Evolutionary conservation across 768 basidiomycete species (phyloP).

Genomic region (Russula sp.): DNA sequence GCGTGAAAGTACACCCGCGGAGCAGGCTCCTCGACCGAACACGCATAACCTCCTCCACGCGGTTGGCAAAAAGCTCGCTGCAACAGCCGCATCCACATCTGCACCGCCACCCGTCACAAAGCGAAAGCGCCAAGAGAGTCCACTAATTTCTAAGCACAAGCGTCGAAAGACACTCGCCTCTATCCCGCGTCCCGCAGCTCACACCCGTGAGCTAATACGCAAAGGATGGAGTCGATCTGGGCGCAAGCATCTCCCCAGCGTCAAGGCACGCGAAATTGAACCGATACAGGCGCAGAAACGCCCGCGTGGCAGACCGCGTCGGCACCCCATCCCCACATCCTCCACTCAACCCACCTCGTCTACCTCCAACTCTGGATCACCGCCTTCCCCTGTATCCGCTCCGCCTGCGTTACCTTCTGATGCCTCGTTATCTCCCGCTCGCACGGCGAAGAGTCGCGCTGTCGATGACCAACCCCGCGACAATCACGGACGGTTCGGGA

Average conservation of each 20-base stretch:
- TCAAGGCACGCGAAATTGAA: constrained; percentile 37
- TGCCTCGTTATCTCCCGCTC: constrained; percentile 21
- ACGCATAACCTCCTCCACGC: constrained; percentile 50
- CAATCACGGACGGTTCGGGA: constrained; percentile 64
- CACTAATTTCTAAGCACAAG: constrained; percentile 42
- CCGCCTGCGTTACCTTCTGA: constrained; percentile 12
- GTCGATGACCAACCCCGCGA: constrained; percentile 57
- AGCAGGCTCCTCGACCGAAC: constrained; percentile 45
- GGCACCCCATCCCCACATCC: constrained; percentile 22
- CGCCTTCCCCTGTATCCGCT: constrained; percentile 6
- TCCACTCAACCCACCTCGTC: neutral
- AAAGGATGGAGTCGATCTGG: constrained; percentile 35
- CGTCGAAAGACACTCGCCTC: constrained; percentile 42
- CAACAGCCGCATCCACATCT: constrained; percentile 39
- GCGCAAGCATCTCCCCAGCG: constrained; percentile 36
- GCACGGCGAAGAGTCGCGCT: constrained; percentile 45
- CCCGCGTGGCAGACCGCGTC: constrained; percentile 25
- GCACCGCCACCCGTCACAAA: constrained; percentile 26
- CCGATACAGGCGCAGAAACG: constrained; percentile 30
- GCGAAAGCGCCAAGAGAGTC: constrained; percentile 27
- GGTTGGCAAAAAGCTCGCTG: constrained; percentile 52
- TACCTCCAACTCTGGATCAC: neutral
- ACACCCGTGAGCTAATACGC: constrained; percentile 32
- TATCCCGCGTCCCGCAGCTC: constrained; percentile 14
- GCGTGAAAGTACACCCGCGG: constrained; percentile 40